Evolutionary conservation across 176 grass and related monocot species (phyloP).

Genomic region (Aegilops longissima): DNA sequence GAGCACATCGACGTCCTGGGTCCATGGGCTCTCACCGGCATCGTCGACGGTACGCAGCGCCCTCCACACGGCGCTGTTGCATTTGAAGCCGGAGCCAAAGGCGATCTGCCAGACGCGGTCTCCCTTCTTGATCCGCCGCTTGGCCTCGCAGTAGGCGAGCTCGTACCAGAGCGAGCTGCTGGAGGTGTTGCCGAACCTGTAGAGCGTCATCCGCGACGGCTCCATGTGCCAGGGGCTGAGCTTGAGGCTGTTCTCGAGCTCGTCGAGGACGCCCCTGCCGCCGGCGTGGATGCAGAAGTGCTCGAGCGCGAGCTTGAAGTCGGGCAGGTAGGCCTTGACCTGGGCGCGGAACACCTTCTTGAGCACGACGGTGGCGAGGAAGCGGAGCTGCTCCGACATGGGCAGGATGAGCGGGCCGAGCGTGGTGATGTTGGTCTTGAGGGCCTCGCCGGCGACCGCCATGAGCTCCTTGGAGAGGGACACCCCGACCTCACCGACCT

Average conservation of each 20-base stretch:
- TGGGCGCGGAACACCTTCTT: conserved; percentile 59
- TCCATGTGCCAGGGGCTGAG: conserved; percentile 87
- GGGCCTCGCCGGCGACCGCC: conserved; percentile 77
- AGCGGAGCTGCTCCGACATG: conserved; percentile 80
- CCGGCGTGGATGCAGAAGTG: conserved; percentile 99
- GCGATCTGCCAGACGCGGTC: conserved; percentile 83
- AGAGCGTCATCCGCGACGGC: conserved; percentile 84
- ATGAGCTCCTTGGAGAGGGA: conserved; percentile 95
- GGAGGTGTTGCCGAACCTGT: conserved; percentile 93
- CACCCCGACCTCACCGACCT: conserved; percentile 50
- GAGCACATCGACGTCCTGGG: conserved; percentile 46
- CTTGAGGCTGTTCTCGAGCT: conserved; percentile 78
- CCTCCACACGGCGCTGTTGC: conserved; percentile 81
- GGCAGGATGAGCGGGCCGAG: conserved; percentile 75
- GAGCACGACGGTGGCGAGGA: conserved; percentile 72
- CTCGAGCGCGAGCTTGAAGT: conserved; percentile 93
- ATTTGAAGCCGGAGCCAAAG: conserved; percentile 84
- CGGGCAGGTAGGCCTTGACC: conserved; percentile 59
- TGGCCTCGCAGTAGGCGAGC: conserved; percentile 85
- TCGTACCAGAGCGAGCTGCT: conserved; percentile 98
- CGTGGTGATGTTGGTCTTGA: conserved; percentile 88
- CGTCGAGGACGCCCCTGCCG: conserved; percentile 77
- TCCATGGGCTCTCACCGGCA: conserved; percentile 58
- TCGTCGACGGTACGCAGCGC: conserved; percentile 51
- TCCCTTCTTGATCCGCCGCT: conserved; percentile 51